Conservation (phyloP, 73 alveolate species). For the Uronychia binucleata region DNA sequence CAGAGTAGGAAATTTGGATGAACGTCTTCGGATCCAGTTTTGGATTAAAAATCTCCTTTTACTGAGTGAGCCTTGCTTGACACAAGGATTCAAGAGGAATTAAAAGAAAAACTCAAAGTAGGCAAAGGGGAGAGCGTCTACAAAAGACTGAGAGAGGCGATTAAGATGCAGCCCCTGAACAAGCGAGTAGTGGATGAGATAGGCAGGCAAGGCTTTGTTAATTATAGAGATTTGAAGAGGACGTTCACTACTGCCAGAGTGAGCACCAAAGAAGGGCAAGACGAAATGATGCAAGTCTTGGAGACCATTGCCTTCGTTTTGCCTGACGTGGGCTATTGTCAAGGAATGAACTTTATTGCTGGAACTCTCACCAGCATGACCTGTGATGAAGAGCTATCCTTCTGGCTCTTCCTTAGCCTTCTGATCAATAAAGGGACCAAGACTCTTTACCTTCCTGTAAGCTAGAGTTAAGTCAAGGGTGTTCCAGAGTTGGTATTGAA, state of each 20-base stretch:
- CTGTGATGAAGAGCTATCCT: slow-evolving; percentile 73
- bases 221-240: slow-evolving; percentile 65
- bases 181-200: slow-evolving; percentile 67
- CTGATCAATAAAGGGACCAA: slow-evolving; percentile 67
- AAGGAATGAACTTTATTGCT: slow-evolving; percentile 89
- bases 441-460: slow-evolving; percentile 55
- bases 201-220: slow-evolving; percentile 12
- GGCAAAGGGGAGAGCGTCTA: slow-evolving; percentile 24
- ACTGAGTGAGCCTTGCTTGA: slow-evolving; percentile 1
- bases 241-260: slow-evolving; percentile 70
- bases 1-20: slow-evolving; percentile 51
- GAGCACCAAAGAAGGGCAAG: slow-evolving; percentile 65
- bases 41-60: slow-evolving; percentile 47
- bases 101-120: slow-evolving; percentile 4
- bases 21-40: slow-evolving; percentile 21
- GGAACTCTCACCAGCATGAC: slow-evolving; percentile 74
- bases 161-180: slow-evolving; percentile 21
- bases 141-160: slow-evolving; percentile 23
- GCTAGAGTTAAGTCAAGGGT: slow-evolving; percentile 9
- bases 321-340: slow-evolving; percentile 90
- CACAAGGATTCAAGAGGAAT: slow-evolving; percentile 29
- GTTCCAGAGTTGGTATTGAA: slow-evolving; percentile 63
- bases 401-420: slow-evolving; percentile 81
- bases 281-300: slow-evolving; percentile 51
- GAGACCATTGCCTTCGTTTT: slow-evolving; percentile 68